Conservation (phyloP, 78 protist genomes). For the Dictyostelium discoideum region dicty_2.7 NC_007089.4:5610001-5610500, state of each 20-base stretch:
- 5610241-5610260: neutral
- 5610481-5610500: conserved; percentile 43
- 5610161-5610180: neutral
- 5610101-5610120: too few relatives aligned
- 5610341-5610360: conserved; percentile 80
- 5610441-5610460: conserved; percentile 54
- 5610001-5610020: neutral
- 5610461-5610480: conserved; percentile 35
- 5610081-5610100: neutral
- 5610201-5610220: too few relatives aligned
- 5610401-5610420: conserved; percentile 43
- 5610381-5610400: conserved; percentile 34
- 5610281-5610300: too few relatives aligned
- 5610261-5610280: neutral
- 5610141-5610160: neutral
- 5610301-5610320: too few relatives aligned
- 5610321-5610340: conserved; percentile 84
- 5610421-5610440: conserved; percentile 2
- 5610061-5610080: conserved; percentile 1
- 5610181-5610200: neutral
- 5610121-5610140: neutral
- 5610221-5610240: neutral
- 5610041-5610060: neutral
- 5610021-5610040: neutral
- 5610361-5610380: conserved; percentile 47